Conservation (phyloP, 768 basidiomycete species). For the Macrolepiota dolichaula region DNA sequence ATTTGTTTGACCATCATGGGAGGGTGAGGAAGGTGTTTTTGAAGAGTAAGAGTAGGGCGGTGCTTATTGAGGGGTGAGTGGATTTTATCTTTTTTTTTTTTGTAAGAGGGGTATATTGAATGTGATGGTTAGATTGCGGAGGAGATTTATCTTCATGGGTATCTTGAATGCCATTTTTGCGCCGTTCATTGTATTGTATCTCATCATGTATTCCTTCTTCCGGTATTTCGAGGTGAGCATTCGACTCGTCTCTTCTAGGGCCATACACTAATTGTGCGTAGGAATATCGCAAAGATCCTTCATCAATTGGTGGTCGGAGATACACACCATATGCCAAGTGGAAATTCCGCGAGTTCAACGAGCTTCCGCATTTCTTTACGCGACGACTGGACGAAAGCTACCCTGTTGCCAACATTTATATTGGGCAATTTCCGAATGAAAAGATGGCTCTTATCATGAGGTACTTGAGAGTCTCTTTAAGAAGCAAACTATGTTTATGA, state of each 20-base stretch:
- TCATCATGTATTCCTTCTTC: slow-evolving; percentile 99
- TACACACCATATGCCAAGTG: slow-evolving; percentile 96
- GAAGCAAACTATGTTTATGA: not conserved
- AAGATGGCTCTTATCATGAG: slow-evolving; percentile 87
- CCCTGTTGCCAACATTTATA: slow-evolving; percentile 89
- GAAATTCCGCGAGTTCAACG: slow-evolving; percentile 99
- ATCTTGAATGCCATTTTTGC: slow-evolving; percentile 93
- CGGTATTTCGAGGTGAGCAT: slow-evolving; percentile 89
- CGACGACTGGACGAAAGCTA: slow-evolving; percentile 86
- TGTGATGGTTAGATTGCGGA: slow-evolving; percentile 51
- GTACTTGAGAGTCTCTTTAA: slow-evolving; percentile 38
- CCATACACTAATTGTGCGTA: slow-evolving; percentile 29
- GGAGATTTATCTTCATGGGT: slow-evolving; percentile 96
- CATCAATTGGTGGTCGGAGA: slow-evolving; percentile 85
- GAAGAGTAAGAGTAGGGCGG: slow-evolving; percentile 74
- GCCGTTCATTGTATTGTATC: slow-evolving; percentile 95
- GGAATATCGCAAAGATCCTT: slow-evolving; percentile 99
- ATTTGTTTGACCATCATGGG: slow-evolving; percentile 88
- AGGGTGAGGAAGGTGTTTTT: slow-evolving; percentile 89
- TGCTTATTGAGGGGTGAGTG: slow-evolving; percentile 77
- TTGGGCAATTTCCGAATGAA: slow-evolving; percentile 97
- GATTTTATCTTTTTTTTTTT: not conserved
- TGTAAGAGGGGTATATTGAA: not conserved
- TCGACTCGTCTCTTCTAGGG: not conserved
- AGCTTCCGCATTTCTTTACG: slow-evolving; percentile 89